These are phyloP conservation scores for Vaccinium corymbosum DNA, from an alignment of 148 eudicot genomes.

Conservation along the genomic window DNA sequence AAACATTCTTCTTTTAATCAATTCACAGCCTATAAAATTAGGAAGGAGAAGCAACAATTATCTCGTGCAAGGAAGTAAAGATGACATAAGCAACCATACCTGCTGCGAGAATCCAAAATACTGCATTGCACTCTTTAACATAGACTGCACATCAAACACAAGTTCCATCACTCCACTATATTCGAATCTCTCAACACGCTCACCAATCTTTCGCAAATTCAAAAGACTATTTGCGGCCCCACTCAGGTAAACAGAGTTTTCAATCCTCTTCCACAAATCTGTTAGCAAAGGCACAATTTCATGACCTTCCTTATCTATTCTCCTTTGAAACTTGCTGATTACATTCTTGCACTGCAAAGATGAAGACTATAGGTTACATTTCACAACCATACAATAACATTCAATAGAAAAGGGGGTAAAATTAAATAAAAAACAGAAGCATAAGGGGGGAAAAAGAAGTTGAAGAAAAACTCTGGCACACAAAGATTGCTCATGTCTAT, in stretches of 20 bases:
- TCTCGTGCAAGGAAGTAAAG: not conserved
- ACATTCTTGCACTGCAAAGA: constrained; percentile 84
- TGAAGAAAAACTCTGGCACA: not conserved
- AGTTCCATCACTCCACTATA: constrained; percentile 74
- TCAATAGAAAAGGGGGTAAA: not conserved
- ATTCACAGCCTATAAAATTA: not conserved
- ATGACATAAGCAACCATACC: constrained; percentile 37
- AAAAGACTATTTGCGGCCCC: constrained; percentile 49
- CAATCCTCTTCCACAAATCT: constrained; percentile 81
- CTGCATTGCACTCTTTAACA: constrained; percentile 72
- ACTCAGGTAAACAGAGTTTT: constrained; percentile 35
- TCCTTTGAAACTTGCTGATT: constrained; percentile 67
- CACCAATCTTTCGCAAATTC: constrained; percentile 27
- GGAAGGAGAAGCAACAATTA: constrained; percentile 8
- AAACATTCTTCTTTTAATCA: not conserved
- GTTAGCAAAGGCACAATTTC: constrained; percentile 74
- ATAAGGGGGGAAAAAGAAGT: not conserved
- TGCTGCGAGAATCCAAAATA: constrained; percentile 68
- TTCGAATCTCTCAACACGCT: constrained; percentile 48
- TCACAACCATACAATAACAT: not conserved
- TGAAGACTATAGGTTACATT: not conserved
- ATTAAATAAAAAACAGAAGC: not conserved
- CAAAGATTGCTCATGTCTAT: constrained; percentile 2
- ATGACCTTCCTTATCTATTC: constrained; percentile 79
- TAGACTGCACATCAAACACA: constrained; percentile 75